A percentile compares a stretch with the other conserved stretches of the same genome.
These are phyloP conservation scores for Arthrobotrys megalospora DNA, from an alignment of 2,329 filamentous ascomycete species.

Conservation along the genomic window DNA sequence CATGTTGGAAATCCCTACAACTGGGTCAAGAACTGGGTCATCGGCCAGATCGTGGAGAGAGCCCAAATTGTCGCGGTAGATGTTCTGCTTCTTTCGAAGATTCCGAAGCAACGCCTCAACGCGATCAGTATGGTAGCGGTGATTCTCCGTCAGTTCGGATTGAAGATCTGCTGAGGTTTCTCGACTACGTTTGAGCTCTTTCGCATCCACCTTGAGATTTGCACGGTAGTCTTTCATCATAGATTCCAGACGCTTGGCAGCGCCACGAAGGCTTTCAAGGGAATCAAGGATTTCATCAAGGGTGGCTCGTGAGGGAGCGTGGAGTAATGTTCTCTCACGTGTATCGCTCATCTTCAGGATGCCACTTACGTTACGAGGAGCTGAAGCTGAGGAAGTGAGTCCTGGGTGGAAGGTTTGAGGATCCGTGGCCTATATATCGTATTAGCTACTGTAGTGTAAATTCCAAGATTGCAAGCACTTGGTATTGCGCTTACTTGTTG, in stretches of 20 bases:
- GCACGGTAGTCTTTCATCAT: conserved; percentile 35
- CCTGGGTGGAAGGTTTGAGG: not conserved
- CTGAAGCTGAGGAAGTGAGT: not conserved
- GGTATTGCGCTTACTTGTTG: not conserved
- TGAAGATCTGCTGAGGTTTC: not conserved
- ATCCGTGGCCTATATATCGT: not conserved
- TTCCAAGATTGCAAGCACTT: no score
- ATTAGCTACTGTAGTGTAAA: not conserved
- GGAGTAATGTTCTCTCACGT: no score
- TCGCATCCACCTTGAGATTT: conserved; percentile 35
- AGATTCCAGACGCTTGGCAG: conserved; percentile 42
- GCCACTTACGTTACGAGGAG: not conserved
- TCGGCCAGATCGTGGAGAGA: conserved; percentile 35
- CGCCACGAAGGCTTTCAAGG: conserved; percentile 34
- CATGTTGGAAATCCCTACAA: conserved; percentile 24
- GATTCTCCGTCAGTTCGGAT: conserved; percentile 4
- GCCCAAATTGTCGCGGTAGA: conserved; percentile 33
- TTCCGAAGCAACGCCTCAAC: conserved; percentile 24
- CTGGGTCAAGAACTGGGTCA: conserved; percentile 35
- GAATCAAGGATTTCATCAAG: conserved; percentile 40
- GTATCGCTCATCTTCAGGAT: not conserved
- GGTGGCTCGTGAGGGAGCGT: not conserved
- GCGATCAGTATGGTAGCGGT: conserved; percentile 21
- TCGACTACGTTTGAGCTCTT: conserved; percentile 25
- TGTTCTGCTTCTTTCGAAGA: conserved; percentile 33